Conservation (phyloP, 768 basidiomycete species). For the Agaricus subrufescens region DNA sequence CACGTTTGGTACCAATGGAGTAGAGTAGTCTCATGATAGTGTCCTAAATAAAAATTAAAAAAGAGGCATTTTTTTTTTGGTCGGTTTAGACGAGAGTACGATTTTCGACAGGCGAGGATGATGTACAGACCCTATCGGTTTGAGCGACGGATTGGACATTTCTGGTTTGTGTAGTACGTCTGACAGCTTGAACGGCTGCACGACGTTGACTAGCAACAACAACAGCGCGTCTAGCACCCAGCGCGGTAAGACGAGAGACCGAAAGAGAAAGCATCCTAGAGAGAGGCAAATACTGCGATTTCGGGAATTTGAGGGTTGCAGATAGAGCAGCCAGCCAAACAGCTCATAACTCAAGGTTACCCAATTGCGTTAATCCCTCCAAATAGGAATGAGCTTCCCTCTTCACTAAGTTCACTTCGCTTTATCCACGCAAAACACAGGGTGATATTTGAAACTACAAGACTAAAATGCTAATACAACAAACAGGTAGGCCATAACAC, state of each 20-base stretch:
- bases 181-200: conserved; percentile 36
- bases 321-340: background rate
- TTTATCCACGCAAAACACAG: background rate
- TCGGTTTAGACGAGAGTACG: conserved; percentile 20
- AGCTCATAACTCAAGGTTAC: background rate
- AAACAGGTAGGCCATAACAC: background rate
- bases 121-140: conserved; percentile 60
- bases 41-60: conserved; percentile 67
- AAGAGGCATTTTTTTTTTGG: too few species aligned
- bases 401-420: too few species aligned
- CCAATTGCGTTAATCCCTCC: conserved; percentile 8
- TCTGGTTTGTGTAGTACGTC: conserved; percentile 32
- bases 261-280: background rate
- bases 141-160: conserved; percentile 62
- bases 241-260: background rate
- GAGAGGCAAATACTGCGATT: background rate
- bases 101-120: background rate
- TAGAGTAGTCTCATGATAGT: conserved; percentile 96
- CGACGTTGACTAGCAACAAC: conserved; percentile 47
- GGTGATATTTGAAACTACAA: background rate
- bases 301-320: background rate
- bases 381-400: too few species aligned
- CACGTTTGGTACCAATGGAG: conserved; percentile 94
- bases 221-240: conserved; percentile 22
- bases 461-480: background rate